Base-by-base conservation (phyloP, 306 rosid genomes). In the Mucuna pruriens region DNA sequence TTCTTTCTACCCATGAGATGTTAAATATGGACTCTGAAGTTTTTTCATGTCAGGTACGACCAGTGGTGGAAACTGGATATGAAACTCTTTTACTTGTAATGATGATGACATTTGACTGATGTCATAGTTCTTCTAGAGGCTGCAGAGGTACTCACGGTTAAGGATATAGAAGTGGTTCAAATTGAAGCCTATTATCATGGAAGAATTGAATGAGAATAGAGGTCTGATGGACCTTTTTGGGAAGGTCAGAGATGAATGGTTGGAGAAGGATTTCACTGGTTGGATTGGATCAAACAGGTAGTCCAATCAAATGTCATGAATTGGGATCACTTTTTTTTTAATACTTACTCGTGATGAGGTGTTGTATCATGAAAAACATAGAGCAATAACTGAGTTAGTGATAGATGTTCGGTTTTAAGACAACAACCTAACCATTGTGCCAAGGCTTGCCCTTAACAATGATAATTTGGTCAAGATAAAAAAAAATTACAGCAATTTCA, bases 251-350 rank as follows among this genome's bases (percentile, higher is more conserved):
- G 97, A 94, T 55, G 94, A 94, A 73, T 92, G 98, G 98, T 76
- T 94, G 78, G 92, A 89, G 80, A 88, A 84, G 66, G 96, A 92
- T 84, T 82, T 92, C 54, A 3, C 83, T 71, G 80, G 93, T 78
- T 94, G 97, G 98, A 91, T 92, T 71, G 91, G 86, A 45, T 96
- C 96, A 74, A 94, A 94, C 90, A 94, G 98, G 98, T 92, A 91
- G 34, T 85, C 26, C 40, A 73, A 38, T 79, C 48, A 23, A 76
- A 45, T 38, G 19, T 45, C 65, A 45, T 46, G 78, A 76, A 64
- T 46, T 64, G 62, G 38, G 20, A 42, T 49, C 60, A 40, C n/a
- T 1, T 23, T 58, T 58, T 36, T 25, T 4, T 58, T 58, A 23
- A 1, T 23, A 57, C 34, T 58, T 60, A 60, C 2, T 26, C 19